A percentile compares a stretch with the other conserved stretches of the same genome.
These are phyloP conservation scores for Nakazawaea ernobii DNA, from an alignment of 805 yeast species.

Conservation along the genomic window DNA sequence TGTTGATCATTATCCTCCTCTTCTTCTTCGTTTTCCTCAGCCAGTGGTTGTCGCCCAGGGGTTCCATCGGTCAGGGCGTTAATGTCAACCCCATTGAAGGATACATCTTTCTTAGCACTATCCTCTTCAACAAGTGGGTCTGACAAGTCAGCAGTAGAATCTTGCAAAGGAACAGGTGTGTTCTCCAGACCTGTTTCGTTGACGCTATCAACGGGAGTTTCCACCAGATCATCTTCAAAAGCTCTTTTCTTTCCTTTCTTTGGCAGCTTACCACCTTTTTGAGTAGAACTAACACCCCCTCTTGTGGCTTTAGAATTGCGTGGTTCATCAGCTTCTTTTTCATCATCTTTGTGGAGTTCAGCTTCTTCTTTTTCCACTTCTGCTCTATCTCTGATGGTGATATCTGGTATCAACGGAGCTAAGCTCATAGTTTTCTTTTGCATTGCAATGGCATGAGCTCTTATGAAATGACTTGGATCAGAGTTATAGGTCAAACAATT, in stretches of 20 bases:
- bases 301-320: conserved; percentile 24
- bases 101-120: conserved; percentile 6
- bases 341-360: conserved; percentile 30
- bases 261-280: conserved; percentile 24
- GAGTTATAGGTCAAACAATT: conserved; percentile 91
- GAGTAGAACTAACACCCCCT: conserved; percentile 24
- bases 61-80: conserved; percentile 12
- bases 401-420: conserved; percentile 85
- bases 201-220: not conserved
- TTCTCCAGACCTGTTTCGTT: not conserved
- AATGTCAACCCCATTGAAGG: conserved; percentile 2
- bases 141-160: not conserved
- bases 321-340: conserved; percentile 21
- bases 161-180: conserved; percentile 1
- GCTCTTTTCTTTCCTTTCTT: conserved; percentile 33
- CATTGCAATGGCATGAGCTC: conserved; percentile 95
- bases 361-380: conserved; percentile 68
- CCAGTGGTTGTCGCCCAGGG: conserved; percentile 22
- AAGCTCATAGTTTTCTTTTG: conserved; percentile 77
- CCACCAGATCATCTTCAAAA: conserved; percentile 11
- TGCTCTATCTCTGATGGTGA: conserved; percentile 63
- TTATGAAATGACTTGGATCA: conserved; percentile 85
- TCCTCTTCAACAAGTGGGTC: not conserved
- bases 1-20: conserved; percentile 30
- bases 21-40: conserved; percentile 37